Base-by-base conservation (phyloP, 2,329 filamentous ascomycete species). In the Pseudogymnoascus sp. region DNA sequence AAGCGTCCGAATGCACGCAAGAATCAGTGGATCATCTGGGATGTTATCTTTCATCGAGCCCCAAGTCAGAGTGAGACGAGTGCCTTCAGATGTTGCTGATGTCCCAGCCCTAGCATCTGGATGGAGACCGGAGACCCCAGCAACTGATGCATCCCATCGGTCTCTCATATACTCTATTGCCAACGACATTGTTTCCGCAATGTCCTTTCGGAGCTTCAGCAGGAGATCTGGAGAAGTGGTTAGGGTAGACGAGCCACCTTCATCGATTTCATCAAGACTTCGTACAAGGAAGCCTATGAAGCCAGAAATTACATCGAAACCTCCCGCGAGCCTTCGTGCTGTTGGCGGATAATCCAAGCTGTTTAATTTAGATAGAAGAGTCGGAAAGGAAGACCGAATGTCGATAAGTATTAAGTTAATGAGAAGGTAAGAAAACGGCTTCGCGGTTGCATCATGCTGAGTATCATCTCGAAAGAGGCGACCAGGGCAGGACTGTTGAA, bases 91-190 rank as follows among this genome's bases (percentile, higher is more conserved):
- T 1, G 77, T 78, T 37, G 78, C 72, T 12, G 76, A 71, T 2
- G 71, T 72, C 10, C 72, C 74, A 1, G 67, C 62, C 33, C 82
- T 77, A 4, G 82, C 81, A 8, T 80, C 77, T 1, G 79, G 80
- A 66, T 87, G 81, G 5, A 87, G 69, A 2, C 83, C 83, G 69
- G 80, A 77, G 5, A 81, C 80, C 9, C 83, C 84, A 3, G 83
- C 80, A n/a, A 82, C 74, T 1, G 81, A 80, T 3, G 82, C 82
- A 67, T 89, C 85, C 82, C 83, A 88, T n/a, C 85, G 74, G 67
- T 89, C 86, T 38, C 84, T 79, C 1, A 89, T 75, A 68, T 84
- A 85, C 71, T 88, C 85, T 61, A 85, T 78, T 0, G 80, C 78
- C 1, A 84, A 71, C 0, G 82, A 82, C 67, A 88, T 77, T 3